Base-by-base conservation (phyloP, 2,329 filamentous ascomycete genomes). In the Arthroderma sp. region DNA sequence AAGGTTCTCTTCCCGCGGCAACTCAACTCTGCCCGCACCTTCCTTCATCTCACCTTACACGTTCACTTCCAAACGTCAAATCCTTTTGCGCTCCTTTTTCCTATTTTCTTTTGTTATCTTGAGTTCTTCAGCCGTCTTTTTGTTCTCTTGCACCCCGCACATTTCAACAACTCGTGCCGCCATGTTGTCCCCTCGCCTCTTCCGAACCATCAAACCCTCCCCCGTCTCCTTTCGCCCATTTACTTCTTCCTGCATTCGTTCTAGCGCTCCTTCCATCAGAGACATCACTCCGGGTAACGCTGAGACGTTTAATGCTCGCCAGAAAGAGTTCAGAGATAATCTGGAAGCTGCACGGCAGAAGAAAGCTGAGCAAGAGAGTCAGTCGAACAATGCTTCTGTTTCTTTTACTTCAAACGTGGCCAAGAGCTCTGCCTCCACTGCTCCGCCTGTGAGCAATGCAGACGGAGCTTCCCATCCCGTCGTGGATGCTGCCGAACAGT, bases 261-360 rank as follows among this genome's bases (percentile, higher is more conserved):
- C 64, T 50, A 72, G 70, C 47, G 69, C 79, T 15, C 91, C 91
- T n/a, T 79, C 83, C 33, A 77, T 98, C 53, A 82, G 84, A 61
- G 88, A 98, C 66, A 79, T 98, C 70, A 82, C 73, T 38, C 77
- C 81, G 40, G 72, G 83, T 50, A 77, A 78, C 50, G 80, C 84
- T 52, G 72, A 80, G 43, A 71, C 74, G 46, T 98, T 96, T 74
- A 85, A 84, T 61, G 69, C 74, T 57, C 85, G 83, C 65, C 88
- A 94, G 70, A 82, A 81, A 65, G 74, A 80, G 58, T 96, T 95
- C 69, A 83, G 91, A 61, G 80, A 88, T 65, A 78, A 83, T 62
- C 71, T 94, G 57, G 75, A 80, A 56, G 76, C 81, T 66, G 80
- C 79, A 61, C 80, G 84, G 67, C 83, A 81, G 71, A 73, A 72